Evolutionary conservation across 768 basidiomycete species (phyloP), one percentile per base, ranked within the genome.

Genomic region (Mycena amicta): DNA sequence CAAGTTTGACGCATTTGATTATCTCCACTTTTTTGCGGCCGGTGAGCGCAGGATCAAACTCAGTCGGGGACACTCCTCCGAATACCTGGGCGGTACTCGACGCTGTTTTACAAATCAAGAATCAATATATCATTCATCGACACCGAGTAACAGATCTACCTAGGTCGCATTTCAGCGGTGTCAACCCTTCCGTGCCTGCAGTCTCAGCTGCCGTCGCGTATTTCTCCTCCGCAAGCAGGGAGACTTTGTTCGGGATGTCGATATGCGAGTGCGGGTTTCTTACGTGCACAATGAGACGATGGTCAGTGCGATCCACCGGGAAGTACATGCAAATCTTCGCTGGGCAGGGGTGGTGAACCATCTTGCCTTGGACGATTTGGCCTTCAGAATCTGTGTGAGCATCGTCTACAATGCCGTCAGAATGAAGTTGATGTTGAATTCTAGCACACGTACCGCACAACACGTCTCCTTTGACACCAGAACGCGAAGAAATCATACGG

Each of bases 181-280:
- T 45, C 43, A 45, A 45, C 22, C 43, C 43, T 8, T 8, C 22
- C 8, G 43, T 45, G 8, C 43, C 43, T 23, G 5, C 8, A 6
- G 12, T n/a, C 43, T 15, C 15, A n/a, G 20, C 22, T 15, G 43
- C 43, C 22, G 5, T 15, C 8, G 12, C 20, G 43, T 46, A 3
- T 54, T 13, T 26, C 1, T 56, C 46, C 51, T 55, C 1, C 59
- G 62, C 39, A 58, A 22, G 16, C 46, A 27, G 4, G 62, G 47
- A 1, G 60, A 1, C 33, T 66, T 66, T 1, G 50, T 58, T 1
- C 25, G 65, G 53, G 6, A 55, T 46, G 8, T 49, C 47, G 2
- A 62, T 62, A 41, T 66, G 65, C 43, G 60, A 64, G 46, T 66
- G 65, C 3, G 56, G 49, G 1, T 50, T 50, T 28, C 18, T 12